Evolutionary conservation across 2,329 filamentous ascomycete species (phyloP).

Genomic region (Hortaea sp.): DNA sequence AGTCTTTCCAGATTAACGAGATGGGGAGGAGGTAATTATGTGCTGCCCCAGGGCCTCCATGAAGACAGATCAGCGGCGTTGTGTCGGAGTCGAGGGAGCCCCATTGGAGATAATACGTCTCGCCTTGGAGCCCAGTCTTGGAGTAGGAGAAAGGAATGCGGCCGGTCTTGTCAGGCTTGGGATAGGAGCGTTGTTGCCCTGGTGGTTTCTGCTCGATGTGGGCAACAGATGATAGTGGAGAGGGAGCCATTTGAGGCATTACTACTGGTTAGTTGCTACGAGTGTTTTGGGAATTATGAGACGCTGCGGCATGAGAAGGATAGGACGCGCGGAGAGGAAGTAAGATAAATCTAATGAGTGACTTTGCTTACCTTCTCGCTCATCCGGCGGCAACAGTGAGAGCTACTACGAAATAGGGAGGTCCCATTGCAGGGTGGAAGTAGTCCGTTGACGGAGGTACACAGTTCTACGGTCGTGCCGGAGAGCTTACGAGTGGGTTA

Average conservation of each 20-base stretch:
- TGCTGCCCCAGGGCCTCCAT: slow-evolving; percentile 39
- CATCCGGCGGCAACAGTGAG: no score
- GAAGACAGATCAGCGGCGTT: slow-evolving; percentile 29
- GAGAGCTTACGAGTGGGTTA: no score
- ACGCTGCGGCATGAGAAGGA: background rate
- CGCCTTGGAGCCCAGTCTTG: slow-evolving; percentile 23
- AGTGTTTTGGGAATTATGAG: no score
- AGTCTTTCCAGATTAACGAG: slow-evolving; percentile 24
- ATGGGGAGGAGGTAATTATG: slow-evolving; percentile 29
- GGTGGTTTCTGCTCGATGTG: slow-evolving; percentile 5
- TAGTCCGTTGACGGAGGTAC: no score
- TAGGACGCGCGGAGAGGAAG: no score
- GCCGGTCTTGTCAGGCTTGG: slow-evolving; percentile 16
- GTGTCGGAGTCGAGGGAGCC: slow-evolving; percentile 23
- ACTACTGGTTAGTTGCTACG: background rate
- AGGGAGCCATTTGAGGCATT: background rate
- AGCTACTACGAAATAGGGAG: no score
- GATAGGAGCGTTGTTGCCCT: slow-evolving; percentile 15
- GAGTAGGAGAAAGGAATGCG: slow-evolving; percentile 25
- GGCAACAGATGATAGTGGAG: background rate
- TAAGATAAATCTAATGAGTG: no score
- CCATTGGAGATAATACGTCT: slow-evolving; percentile 32
- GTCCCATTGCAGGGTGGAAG: no score
- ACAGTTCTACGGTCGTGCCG: no score
- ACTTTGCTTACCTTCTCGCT: no score